Evolutionary conservation across 2,329 filamentous ascomycete genomes (phyloP), one percentile per base, ranked within the genome.

Genomic region (Neoscytalidium dimidiatum): DNA sequence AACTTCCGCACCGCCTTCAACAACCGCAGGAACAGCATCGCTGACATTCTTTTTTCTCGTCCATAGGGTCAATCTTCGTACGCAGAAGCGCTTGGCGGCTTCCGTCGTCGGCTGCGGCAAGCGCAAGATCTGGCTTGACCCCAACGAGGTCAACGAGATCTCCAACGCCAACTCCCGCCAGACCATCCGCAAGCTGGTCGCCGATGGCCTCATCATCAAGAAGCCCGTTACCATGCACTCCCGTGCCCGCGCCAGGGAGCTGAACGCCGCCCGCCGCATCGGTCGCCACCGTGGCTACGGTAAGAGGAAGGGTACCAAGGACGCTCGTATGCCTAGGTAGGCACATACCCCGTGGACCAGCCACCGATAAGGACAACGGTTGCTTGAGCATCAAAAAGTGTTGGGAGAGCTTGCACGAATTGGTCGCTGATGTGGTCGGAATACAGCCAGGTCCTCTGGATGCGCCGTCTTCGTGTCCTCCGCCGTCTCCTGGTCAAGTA

Each of bases 71-170:
- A 98, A 98, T 84, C 91, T 99, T 85, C 91, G 90, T 85, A 98
- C 95, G 84, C 96, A 99, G 90, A 99, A 99, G 91, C 94, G 96
- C 87, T 94, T 99, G 80, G 95, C 95, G 83, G 92, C 95, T 81
- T 92, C 94, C 85, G 95, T 99, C 84, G 92, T 97, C 83, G 93
- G 93, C 88, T 96, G 92, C 87, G 95, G 95, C 83, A 90, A 99
- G 92, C 92, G 94, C 90, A 99, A 99, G 92, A 96, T 99, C 86
- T 99, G 95, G 95, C 94, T 99, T 82, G 95, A 99, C 86, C 95
- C 95, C 84, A 98, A 96, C 84, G 95, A 99, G 88, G 89, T 94
- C 86, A 95, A 85, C 88, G 95, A 99, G 86, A 99, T 99, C 87
- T 93, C 92, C 87, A 98, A 97, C 85, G 95, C 95, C 90, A 99